Evolutionary conservation across 345 rosid species (phyloP).

Genomic region (Pelargonium nanum): DNA sequence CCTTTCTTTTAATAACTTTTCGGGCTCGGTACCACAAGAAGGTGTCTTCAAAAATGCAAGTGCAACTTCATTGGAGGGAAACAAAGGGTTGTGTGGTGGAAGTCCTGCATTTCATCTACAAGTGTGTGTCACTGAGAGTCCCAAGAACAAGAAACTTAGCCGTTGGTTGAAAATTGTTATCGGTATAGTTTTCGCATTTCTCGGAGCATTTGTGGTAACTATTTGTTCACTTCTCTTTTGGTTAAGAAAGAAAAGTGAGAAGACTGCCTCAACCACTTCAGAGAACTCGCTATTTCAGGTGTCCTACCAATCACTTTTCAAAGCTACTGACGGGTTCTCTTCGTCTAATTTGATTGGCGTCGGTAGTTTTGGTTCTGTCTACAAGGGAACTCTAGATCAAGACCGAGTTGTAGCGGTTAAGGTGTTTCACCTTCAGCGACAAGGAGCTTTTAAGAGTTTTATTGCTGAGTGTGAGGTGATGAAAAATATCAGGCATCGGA

Average conservation of each 20-base stretch:
- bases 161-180: not conserved
- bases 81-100: slow-evolving; percentile 6
- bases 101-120: slow-evolving; percentile 1
- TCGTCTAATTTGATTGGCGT: slow-evolving; percentile 9
- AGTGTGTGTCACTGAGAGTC: not conserved
- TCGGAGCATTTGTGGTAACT: not conserved
- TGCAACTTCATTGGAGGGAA: slow-evolving; percentile 3
- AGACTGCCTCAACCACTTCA: not conserved
- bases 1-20: slow-evolving; percentile 21
- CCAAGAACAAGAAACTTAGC: not conserved
- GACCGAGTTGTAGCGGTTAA: slow-evolving; percentile 10
- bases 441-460: slow-evolving; percentile 14
- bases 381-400: slow-evolving; percentile 2
- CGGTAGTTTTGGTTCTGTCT: slow-evolving; percentile 15
- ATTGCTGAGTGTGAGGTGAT: slow-evolving; percentile 13
- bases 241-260: not conserved
- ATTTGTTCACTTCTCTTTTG: not conserved
- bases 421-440: slow-evolving; percentile 10
- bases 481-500: slow-evolving; percentile 27
- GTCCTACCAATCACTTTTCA: slow-evolving; percentile 8
- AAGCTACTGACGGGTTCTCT: slow-evolving; percentile 18
- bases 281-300: not conserved
- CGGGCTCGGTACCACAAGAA: slow-evolving; percentile 14
- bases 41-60: slow-evolving; percentile 20
- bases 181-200: not conserved